These are phyloP conservation scores for Daldinia bambusicola DNA, from an alignment of 495 filamentous ascomycete genomes.

Conservation along the genomic window DNA sequence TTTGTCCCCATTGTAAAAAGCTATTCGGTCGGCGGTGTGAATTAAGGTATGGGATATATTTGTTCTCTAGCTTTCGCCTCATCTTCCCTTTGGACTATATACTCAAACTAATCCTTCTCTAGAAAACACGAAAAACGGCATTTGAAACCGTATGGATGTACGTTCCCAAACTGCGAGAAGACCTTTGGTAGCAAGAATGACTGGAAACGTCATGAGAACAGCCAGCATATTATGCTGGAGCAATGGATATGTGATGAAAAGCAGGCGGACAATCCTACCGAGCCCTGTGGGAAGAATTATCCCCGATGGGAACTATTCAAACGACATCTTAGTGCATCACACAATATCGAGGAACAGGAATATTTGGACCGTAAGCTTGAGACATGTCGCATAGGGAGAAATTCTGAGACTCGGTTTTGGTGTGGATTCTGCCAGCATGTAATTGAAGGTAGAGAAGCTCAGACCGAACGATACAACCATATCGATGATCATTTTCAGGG, in stretches of 20 bases:
- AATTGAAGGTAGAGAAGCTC: constrained; percentile 67
- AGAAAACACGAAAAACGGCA: constrained; percentile 94
- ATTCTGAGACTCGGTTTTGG: constrained; percentile 79
- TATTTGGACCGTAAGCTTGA: constrained; percentile 60
- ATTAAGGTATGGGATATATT: constrained; percentile 67
- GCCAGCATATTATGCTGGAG: constrained; percentile 80
- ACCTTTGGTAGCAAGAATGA: constrained; percentile 92
- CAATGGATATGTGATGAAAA: constrained; percentile 77
- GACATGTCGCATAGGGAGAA: constrained; percentile 71
- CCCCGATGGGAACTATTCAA: constrained; percentile 70
- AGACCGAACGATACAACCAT: constrained; percentile 86
- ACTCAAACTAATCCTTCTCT: constrained; percentile 6
- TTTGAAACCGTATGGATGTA: constrained; percentile 87
- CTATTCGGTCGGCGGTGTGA: constrained; percentile 70
- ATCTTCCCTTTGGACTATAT: not conserved
- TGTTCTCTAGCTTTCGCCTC: constrained; percentile 28
- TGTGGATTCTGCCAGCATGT: constrained; percentile 83
- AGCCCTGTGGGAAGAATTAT: constrained; percentile 67
- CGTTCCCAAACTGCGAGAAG: constrained; percentile 76
- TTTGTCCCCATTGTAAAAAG: constrained; percentile 67
- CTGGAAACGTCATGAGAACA: constrained; percentile 96
- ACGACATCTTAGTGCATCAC: constrained; percentile 66
- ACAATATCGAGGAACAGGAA: constrained; percentile 57
- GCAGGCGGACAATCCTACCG: constrained; percentile 29
- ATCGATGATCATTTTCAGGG: constrained; percentile 82